Evolutionary conservation across 495 filamentous ascomycete species (phyloP), one percentile per base, ranked within the genome.

Genomic region (Xylaria longipes): DNA sequence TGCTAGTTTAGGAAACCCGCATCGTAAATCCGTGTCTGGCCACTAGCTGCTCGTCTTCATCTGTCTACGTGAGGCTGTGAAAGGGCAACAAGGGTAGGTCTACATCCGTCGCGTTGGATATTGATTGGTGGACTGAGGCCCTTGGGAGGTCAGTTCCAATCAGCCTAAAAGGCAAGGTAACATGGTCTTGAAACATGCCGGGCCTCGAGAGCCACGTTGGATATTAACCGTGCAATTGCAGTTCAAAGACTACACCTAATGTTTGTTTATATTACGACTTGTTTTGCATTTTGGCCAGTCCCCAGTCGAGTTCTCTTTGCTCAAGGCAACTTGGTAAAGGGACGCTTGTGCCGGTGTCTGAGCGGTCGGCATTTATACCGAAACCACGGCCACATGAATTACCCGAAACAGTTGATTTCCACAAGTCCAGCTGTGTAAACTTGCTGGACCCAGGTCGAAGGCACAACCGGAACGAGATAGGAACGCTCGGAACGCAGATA

Each of bases 131-230:
- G 37, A 37, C 0, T 14, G 0, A 45, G 52, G 43, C 35, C 57
- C 14, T 46, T 37, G 54, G 37, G 15, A 12, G 37, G 67, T 5
- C 15, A 69, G 37, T 48, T 69, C 8, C 33, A 70, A 62, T 70
- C 54, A 70, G 68, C 58, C 68, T 70, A 56, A 64, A 70, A 45
- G 41, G 27, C 22, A 29, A 46, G 22, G 66, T 68, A 46, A 60
- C 66, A 68, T 58, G 35, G 37, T 33, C 39, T 57, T 43, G 14
- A 15, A 25, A 33, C 25, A 45, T 29, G 52, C 2, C 52, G 39
- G 52, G 7, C 33, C 31, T 20, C 41, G 7, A 56, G 20, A 56
- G 46, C 65, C 65, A 56, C 37, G 52, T 35, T 52, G 33, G 37
- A 58, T 45, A 67, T 67, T 57, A 58, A 25, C 65, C 65, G 48